Conservation (phyloP, 352 stramenopile species). For the Peronospora farinosa region DNA sequence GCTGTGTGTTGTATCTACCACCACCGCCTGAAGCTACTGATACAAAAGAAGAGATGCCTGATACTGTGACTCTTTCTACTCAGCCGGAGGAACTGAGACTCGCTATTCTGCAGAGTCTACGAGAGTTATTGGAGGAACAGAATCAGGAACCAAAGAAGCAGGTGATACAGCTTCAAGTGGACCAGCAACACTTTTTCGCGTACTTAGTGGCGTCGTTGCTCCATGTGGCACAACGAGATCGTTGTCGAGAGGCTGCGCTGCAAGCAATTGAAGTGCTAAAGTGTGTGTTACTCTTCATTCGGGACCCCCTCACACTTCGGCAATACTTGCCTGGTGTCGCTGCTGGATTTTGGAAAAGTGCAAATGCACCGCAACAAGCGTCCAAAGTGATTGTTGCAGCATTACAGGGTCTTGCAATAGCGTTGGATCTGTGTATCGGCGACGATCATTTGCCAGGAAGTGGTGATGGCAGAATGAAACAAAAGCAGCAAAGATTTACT, state of each 20-base stretch:
- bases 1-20: constrained; percentile 52
- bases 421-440: constrained; percentile 34
- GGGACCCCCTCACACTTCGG: constrained; percentile 34
- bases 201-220: constrained; percentile 59
- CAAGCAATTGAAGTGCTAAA: constrained; percentile 39
- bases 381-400: constrained; percentile 61
- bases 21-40: constrained; percentile 25
- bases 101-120: constrained; percentile 40
- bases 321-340: constrained; percentile 71
- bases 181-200: constrained; percentile 61
- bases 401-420: constrained; percentile 41
- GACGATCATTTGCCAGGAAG: constrained; percentile 14
- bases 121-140: constrained; percentile 28
- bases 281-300: constrained; percentile 34
- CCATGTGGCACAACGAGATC: constrained; percentile 49
- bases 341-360: constrained; percentile 54
- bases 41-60: constrained; percentile 12
- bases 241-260: constrained; percentile 35
- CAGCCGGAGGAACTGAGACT: constrained; percentile 63
- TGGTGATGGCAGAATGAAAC: constrained; percentile 2
- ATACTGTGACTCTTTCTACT: constrained; percentile 10
- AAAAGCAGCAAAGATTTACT: constrained; percentile 21
- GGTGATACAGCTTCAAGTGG: constrained; percentile 17
- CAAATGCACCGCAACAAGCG: constrained; percentile 57
- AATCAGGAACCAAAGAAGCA: constrained; percentile 13